phyloP scores from a whole-genome alignment of 179 eudicot species.

The Nepenthes alata region DNA sequence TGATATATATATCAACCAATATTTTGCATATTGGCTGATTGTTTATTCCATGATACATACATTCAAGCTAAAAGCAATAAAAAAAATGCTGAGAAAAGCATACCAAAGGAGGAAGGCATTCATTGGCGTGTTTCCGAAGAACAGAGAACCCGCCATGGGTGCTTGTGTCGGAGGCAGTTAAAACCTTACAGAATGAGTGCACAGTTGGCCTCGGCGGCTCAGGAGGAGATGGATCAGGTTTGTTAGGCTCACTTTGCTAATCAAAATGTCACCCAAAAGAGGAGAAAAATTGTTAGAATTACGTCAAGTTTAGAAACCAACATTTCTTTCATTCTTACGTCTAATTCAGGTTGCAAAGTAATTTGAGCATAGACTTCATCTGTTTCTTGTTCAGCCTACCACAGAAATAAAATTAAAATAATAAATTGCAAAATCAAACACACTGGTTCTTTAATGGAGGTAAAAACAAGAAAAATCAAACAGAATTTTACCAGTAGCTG shows the following conservation, averaged over 20 bases:
- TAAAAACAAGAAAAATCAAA: background rate
- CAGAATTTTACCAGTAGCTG: conserved; percentile 37
- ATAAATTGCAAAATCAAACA: background rate
- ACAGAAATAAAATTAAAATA: conserved; percentile 4
- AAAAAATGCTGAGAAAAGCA: background rate
- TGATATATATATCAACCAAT: too few relatives aligned
- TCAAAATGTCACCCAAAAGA: conserved; percentile 6
- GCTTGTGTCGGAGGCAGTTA: conserved; percentile 67
- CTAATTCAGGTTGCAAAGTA: conserved; percentile 40
- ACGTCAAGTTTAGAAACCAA: conserved; percentile 12
- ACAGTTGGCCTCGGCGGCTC: conserved; percentile 27
- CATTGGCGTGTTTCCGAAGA: conserved; percentile 49
- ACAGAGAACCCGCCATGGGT: conserved; percentile 68
- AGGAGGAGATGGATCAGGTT: conserved; percentile 21
- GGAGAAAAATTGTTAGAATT: background rate
- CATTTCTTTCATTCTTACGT: conserved; percentile 32
- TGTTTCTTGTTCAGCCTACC: conserved; percentile 52
- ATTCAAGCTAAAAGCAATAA: background rate
- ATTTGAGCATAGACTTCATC: conserved; percentile 64
- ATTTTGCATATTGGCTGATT: too few relatives aligned
- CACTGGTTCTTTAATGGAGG: background rate
- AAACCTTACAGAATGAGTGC: conserved; percentile 38
- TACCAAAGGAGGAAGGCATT: conserved; percentile 67
- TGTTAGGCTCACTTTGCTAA: conserved; percentile 28
- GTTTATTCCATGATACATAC: too few relatives aligned